Base-by-base conservation (phyloP, 73 alveolate genomes). In the Paramecium primaurelia region DNA sequence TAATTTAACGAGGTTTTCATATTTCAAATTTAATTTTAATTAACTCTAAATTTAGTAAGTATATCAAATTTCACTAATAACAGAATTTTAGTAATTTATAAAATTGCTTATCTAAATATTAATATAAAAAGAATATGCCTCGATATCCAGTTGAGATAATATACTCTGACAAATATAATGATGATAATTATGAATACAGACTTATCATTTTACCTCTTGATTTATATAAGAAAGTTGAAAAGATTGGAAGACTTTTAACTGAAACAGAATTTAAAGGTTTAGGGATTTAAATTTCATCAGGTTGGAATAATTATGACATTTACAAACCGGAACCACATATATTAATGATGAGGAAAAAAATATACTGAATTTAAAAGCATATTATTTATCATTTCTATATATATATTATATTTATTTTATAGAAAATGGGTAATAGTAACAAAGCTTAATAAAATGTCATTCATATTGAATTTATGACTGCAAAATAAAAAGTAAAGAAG, bases 201-300 rank as follows among this genome's bases (percentile, higher is more conserved):
- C 97, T 95, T 60, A 97, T 96, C 47, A 94, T 94, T 9, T 92
- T 96, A 18, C 97, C 99, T 8, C 88, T 88, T 92, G 92, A 86
- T 64, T 71, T 96, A 20, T 96, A 93, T 96, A 94, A 96, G 83
- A 92, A 86, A 94, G 92, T 96, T 92, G 93, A 97, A 8, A 64
- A 94, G 30, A 80, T 42, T 44, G 91, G 44, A 30, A 88, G 96
- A 84, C 93, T 97, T 45, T 94, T 98, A 60, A 86, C 92, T 4
- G 99, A 97, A 92, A 92, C 90, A 51, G 99, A 97, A 92, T 97
- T 99, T 99, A 96, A 99, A 91, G 85, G 96, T 22, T 93, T 98
- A 7, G 99, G 99, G 36, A 98, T 97, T 32, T 97, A 97, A 92
- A 98, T 97, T 85, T 92, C 97, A 25, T 59, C 99, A 42, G 99